Base-by-base conservation (phyloP, 805 yeast species). In the Debaryomyces prosopidis region DNA sequence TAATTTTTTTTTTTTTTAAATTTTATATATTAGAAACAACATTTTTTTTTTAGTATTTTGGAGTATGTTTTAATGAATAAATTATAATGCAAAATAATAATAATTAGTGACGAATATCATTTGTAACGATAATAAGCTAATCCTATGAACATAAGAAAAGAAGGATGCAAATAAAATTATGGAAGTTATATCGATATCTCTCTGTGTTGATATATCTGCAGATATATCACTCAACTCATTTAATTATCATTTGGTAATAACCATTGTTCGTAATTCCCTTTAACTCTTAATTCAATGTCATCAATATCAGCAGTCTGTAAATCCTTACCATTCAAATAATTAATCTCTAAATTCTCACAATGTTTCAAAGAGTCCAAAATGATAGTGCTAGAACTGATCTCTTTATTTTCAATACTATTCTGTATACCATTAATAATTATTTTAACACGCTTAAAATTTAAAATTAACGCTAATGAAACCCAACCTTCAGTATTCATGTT, bases 401-500 rank as follows among this genome's bases (percentile, higher is more conserved):
- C 58, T 38, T 54, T 53, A 28, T 57, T 57, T 39, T 67, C 70
- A 37, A 63, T 53, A 27, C 63, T 50, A 45, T 64, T 69, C 46
- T 60, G 66, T 46, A 72, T 66, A 10, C 75, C 71, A 46, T 68
- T 69, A 46, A 71, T 58, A 47, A 72, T 72, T 47, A 81, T 77
- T 60, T 83, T 80, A 54, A 92, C 83, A 59, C 97, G 80, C 71
- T 85, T 82, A 66, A 90, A 90, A 47, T 76, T 71, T 48, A 89
- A 81, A 51, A 89, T 75, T 45, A 81, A 75, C 5, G 65, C 59
- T 46, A 89, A 65, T 28, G 84, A 81, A 44, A 90, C 76, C 75
- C 84, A 84, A 19, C 97, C 97, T 47, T 81, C 75, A 39, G 77
- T 57, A 65, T 84, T 80, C 95, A 92, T 87, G 58, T 87, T 87